Base-by-base conservation (phyloP, 2,329 filamentous ascomycete genomes). In the Aspergillus latus region DNA sequence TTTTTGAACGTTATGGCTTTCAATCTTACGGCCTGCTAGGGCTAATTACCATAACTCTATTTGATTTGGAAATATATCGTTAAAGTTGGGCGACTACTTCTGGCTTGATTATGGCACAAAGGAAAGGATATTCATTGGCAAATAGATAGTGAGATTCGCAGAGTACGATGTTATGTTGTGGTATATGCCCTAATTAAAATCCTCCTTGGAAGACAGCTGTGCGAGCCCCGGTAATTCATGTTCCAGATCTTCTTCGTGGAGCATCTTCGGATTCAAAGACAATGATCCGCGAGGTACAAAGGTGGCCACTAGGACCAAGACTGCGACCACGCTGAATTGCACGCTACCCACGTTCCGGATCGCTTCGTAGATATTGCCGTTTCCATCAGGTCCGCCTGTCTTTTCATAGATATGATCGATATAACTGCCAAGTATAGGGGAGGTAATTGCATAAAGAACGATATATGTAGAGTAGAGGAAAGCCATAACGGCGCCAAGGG, bases 381-480 rank as follows among this genome's bases (percentile, higher is more conserved):
- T 49, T 7, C 50, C 51, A 5, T 54, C 49, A 16, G 52, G 43
- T 8, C 57, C 57, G 13, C 59, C 59, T 1, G 59, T 59, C 10
- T 56, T n/a, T 6, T 47, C 36, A 34, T 59, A 61, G 11, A 61
- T 52, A 5, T 47, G 57, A 29, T 61, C 59, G 45, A 61, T 61
- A 32, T 61, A 61, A n/a, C 52, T 59, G 30, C 59, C 59, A 8
- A 61, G 54, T 7, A 61, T 26, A 13, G 59, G 59, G 3, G 59
- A 59, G 4, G 54, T 61, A 28, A 61, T 57, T 4, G 59, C 57
- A 15, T 59, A 61, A 13, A 61, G 15, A 34, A 61, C 52, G 10
- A 61, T 59, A 16, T 61, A 59, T 0, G 59, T 56, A 1, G 59
- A 59, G 43, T 61, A 59, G 36, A 61, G 44, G 32, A 61, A 61